phyloP scores from a whole-genome alignment of 768 basidiomycete genomes.

The Paxillus rubicundulus region DNA sequence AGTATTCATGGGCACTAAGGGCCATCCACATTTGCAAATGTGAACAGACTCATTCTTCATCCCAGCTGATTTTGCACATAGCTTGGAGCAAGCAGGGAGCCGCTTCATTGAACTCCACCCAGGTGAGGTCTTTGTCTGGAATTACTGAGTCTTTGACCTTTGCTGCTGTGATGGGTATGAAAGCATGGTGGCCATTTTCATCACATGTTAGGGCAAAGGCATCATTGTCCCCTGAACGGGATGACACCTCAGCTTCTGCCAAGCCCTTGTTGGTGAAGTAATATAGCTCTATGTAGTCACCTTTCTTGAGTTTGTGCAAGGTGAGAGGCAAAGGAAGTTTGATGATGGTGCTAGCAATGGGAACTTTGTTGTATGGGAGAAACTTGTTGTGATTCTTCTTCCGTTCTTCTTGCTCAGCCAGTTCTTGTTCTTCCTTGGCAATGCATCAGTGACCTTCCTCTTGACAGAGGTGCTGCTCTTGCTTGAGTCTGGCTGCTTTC shows the following conservation, averaged over 20 bases:
- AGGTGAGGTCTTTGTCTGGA: background rate
- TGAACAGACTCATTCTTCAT: too few relatives aligned
- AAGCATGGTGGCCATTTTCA: background rate
- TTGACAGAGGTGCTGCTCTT: background rate
- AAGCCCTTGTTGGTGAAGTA: slow-evolving; percentile 1
- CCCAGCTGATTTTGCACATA: background rate
- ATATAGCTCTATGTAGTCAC: background rate
- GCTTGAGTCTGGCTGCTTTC: background rate
- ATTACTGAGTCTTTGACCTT: background rate
- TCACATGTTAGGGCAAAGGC: background rate
- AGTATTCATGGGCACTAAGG: too few relatives aligned
- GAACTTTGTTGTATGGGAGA: background rate
- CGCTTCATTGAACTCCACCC: background rate
- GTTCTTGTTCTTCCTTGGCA: background rate
- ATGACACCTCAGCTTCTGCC: background rate
- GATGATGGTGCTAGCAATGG: background rate
- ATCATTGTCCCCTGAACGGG: background rate
- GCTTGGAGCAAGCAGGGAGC: background rate
- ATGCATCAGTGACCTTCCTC: too few relatives aligned
- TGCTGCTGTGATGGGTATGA: background rate
- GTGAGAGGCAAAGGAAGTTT: background rate
- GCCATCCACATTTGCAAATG: too few relatives aligned
- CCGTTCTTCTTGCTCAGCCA: background rate
- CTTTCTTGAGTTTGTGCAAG: background rate
- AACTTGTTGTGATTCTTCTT: background rate